Conservation (phyloP, 495 filamentous ascomycete genomes). For the Monascus purpureus region DNA sequence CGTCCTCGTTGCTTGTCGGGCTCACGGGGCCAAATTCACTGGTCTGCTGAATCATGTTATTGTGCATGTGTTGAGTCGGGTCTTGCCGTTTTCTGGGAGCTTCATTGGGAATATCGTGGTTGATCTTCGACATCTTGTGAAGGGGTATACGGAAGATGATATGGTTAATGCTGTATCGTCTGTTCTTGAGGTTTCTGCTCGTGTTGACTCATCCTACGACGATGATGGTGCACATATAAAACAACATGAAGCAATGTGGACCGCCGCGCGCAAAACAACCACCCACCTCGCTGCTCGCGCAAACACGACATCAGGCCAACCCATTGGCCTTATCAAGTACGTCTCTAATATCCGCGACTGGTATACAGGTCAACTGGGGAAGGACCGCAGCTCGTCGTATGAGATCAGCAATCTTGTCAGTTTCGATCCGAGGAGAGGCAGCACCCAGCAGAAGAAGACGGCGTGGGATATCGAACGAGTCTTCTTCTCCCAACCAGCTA, state of each 20-base stretch:
- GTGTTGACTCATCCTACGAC: neutral
- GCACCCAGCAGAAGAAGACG: neutral
- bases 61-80: constrained; percentile 4
- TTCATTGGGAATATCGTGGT: constrained; percentile 7
- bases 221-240: no score
- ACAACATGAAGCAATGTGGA: constrained; percentile 5
- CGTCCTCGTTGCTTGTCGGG: constrained; percentile 4
- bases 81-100: neutral
- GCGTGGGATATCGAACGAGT: constrained; percentile 5
- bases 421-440: constrained; percentile 5
- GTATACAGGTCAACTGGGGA: constrained; percentile 4
- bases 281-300: constrained; percentile 3
- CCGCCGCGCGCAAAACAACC: constrained; percentile 6
- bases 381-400: constrained; percentile 8
- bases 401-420: constrained; percentile 9
- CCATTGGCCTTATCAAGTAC: constrained; percentile 8
- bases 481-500: constrained; percentile 8
- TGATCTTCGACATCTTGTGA: constrained; percentile 6
- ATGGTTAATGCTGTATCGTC: constrained; percentile 7
- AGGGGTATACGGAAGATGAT: constrained; percentile 1
- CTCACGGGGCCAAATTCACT: constrained; percentile 5
- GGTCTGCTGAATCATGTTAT: constrained; percentile 7
- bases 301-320: constrained; percentile 7
- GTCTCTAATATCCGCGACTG: constrained; percentile 5
- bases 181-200: constrained; percentile 2